phyloP scores from a whole-genome alignment of 495 filamentous ascomycete genomes.

The Sphaerosporella brunnea region DNA sequence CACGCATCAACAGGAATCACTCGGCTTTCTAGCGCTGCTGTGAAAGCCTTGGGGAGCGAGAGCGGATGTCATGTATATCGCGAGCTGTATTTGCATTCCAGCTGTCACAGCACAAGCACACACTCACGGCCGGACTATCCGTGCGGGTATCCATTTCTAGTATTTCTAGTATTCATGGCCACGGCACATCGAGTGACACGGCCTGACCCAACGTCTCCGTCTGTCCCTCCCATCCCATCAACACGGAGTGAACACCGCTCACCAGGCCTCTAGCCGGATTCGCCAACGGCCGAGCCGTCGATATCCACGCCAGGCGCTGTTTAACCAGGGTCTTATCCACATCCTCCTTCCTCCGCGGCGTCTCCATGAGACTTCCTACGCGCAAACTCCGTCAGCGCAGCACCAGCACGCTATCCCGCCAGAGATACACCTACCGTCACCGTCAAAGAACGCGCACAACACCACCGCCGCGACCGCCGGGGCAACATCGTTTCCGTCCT shows the following conservation, averaged over 20 bases:
- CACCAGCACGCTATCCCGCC: neutral
- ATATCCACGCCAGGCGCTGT: conserved; percentile 58
- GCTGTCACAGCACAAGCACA: too few species aligned
- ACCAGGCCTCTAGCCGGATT: conserved; percentile 68
- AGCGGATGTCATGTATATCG: too few species aligned
- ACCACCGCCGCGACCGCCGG: conserved; percentile 43
- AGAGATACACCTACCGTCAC: conserved; percentile 31
- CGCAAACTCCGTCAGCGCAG: neutral
- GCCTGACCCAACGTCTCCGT: too few species aligned
- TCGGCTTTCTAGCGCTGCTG: too few species aligned
- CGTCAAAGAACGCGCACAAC: conserved; percentile 43
- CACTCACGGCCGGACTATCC: too few species aligned
- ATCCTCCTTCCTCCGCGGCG: conserved; percentile 17
- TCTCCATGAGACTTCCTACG: conserved; percentile 1
- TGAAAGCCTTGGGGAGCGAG: too few species aligned
- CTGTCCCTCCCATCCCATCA: conserved; percentile 45
- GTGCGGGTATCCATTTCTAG: too few species aligned
- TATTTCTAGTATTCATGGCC: too few species aligned
- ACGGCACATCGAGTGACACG: too few species aligned
- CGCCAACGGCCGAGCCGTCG: conserved; percentile 49
- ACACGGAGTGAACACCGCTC: conserved; percentile 70
- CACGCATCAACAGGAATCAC: too few species aligned
- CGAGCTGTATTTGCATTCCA: too few species aligned
- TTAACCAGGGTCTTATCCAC: conserved; percentile 63
- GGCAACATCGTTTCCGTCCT: conserved; percentile 48